Evolutionary conservation across 2,329 filamentous ascomycete genomes (phyloP).

Genomic region (Trichocomaceae sp.): DNA sequence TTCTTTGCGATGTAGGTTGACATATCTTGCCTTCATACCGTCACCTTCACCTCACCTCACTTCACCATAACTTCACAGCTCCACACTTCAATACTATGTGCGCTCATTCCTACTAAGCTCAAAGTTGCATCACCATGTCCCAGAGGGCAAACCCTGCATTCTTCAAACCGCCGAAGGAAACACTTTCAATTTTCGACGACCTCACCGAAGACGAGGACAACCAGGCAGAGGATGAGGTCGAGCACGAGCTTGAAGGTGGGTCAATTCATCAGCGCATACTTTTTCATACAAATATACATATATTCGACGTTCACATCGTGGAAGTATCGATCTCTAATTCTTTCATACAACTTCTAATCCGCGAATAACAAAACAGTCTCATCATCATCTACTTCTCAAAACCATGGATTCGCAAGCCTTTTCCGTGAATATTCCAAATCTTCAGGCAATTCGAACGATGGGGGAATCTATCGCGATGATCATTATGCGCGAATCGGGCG

Average conservation of each 20-base stretch:
- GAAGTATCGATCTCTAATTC: not conserved
- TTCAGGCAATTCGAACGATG: not conserved
- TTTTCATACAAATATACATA: not conserved
- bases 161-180: conserved; percentile 1
- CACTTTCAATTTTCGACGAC: not conserved
- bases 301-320: not conserved
- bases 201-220: not conserved
- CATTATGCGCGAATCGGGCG: not conserved
- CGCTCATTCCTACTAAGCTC: no score
- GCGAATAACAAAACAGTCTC: not conserved
- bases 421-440: no score
- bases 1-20: no score
- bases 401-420: not conserved
- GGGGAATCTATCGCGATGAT: not conserved
- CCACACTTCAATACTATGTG: no score
- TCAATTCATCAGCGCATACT: not conserved
- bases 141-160: not conserved
- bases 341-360: not conserved
- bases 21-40: no score
- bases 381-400: not conserved
- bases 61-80: no score
- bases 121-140: not conserved
- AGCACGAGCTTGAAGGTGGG: conserved; percentile 1
- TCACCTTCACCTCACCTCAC: not conserved
- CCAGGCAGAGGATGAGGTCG: not conserved